Conservation (phyloP, 1,139 yeast species). For the Yamadazyma diddensiae region DNA sequence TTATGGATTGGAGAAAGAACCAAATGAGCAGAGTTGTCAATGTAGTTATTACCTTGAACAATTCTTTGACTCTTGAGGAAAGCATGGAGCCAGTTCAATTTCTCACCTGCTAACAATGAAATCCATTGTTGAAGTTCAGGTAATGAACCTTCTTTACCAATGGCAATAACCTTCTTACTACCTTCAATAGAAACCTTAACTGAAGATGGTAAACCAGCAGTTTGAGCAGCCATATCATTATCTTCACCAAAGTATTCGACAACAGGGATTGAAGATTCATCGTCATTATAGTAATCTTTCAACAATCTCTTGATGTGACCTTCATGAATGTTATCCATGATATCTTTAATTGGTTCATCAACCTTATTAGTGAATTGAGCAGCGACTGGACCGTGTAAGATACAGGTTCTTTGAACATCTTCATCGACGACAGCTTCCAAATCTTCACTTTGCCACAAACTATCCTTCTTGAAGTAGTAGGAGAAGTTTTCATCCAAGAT, state of each 20-base stretch:
- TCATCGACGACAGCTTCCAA: conserved; percentile 93
- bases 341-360: conserved; percentile 89
- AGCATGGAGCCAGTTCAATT: conserved; percentile 89
- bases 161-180: conserved; percentile 38
- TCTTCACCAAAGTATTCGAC: conserved; percentile 87
- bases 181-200: conserved; percentile 22
- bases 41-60: conserved; percentile 82
- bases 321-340: conserved; percentile 83
- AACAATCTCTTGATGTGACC: conserved; percentile 78
- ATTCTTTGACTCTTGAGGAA: conserved; percentile 74
- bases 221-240: conserved; percentile 33
- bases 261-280: conserved; percentile 70
- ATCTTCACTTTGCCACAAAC: conserved; percentile 98
- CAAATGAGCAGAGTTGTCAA: conserved; percentile 72
- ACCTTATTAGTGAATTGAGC: conserved; percentile 86
- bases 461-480: conserved; percentile 95
- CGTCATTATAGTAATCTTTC: conserved; percentile 67
- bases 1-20: conserved; percentile 74
- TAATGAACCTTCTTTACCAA: conserved; percentile 36
- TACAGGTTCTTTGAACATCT: conserved; percentile 98
- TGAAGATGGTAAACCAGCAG: conserved; percentile 14
- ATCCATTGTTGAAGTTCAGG: conserved; percentile 68
- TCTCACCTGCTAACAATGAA: conserved; percentile 72
- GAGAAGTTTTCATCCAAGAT: conserved; percentile 92
- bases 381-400: conserved; percentile 97